Conservation (phyloP, 1,284 basidiomycete species). For the Ceraceosorus bombacis region DNA sequence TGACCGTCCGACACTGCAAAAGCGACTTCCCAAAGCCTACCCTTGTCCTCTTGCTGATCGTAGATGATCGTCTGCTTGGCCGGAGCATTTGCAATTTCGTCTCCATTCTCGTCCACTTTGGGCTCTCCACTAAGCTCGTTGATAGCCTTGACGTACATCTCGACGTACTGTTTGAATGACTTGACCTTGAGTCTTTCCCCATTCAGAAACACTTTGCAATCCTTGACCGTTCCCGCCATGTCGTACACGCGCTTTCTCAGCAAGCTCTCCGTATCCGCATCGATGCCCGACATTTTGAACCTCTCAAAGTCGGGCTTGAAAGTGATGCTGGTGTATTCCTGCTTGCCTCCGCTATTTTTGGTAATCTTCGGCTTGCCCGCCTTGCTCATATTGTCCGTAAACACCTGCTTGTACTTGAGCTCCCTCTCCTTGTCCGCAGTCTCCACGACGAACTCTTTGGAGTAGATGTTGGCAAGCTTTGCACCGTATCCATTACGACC, state of each 20-base stretch:
- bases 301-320: conserved; percentile 87
- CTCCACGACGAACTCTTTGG: conserved; percentile 91
- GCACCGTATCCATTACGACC: conserved; percentile 98
- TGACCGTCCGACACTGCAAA: conserved; percentile 86
- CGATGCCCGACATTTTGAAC: conserved; percentile 87
- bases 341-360: conserved; percentile 58
- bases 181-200: conserved; percentile 87
- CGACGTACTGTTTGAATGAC: conserved; percentile 95
- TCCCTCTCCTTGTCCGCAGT: conserved; percentile 80
- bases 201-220: conserved; percentile 88
- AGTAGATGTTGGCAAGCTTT: conserved; percentile 95
- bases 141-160: conserved; percentile 63
- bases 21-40: conserved; percentile 81
- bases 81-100: conserved; percentile 54
- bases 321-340: conserved; percentile 90
- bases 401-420: conserved; percentile 93
- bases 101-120: conserved; percentile 23
- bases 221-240: conserved; percentile 87
- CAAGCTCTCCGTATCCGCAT: conserved; percentile 81
- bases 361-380: conserved; percentile 80
- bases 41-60: conserved; percentile 62
- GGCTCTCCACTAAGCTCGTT: conserved; percentile 44
- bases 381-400: conserved; percentile 85
- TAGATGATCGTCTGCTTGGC: conserved; percentile 76
- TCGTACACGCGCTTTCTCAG: conserved; percentile 95